phyloP scores from a whole-genome alignment of 805 yeast species.

The Yamadazyma sp. region DNA sequence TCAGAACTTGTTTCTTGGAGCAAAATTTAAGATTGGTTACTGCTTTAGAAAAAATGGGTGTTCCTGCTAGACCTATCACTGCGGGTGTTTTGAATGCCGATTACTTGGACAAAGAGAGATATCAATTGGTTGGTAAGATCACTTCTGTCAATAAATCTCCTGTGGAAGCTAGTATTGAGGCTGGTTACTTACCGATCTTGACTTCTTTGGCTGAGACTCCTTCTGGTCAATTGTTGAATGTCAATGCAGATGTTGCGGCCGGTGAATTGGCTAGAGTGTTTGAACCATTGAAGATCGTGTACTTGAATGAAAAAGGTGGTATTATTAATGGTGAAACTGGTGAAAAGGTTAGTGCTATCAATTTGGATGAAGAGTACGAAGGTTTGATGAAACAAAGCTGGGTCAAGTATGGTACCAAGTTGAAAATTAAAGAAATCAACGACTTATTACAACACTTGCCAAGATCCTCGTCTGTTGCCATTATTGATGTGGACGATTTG shows the following conservation, averaged over 20 bases:
- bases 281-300: conserved; percentile 95
- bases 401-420: conserved; percentile 98
- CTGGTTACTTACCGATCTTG: conserved; percentile 94
- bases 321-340: conserved; percentile 89
- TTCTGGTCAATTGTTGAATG: conserved; percentile 94
- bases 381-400: conserved; percentile 87
- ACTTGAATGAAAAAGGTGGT: conserved; percentile 97
- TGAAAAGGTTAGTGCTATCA: conserved; percentile 84
- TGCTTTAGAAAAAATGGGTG: conserved; percentile 94
- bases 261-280: conserved; percentile 96
- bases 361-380: conserved; percentile 95
- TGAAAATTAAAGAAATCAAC: conserved; percentile 94
- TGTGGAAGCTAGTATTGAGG: conserved; percentile 92
- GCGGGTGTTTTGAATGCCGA: conserved; percentile 96
- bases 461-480: conserved; percentile 96
- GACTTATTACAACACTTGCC: conserved; percentile 93
- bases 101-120: conserved; percentile 85
- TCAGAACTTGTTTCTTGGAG: conserved; percentile 90
- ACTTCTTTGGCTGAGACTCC: conserved; percentile 97
- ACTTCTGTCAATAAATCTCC: conserved; percentile 76
- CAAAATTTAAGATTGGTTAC: conserved; percentile 94
- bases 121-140: conserved; percentile 90
- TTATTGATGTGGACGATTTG: conserved; percentile 89
- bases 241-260: conserved; percentile 98
- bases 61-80: conserved; percentile 96